Evolutionary conservation across 768 basidiomycete genomes (phyloP).

Genomic region (Mycena albidolilacea): DNA sequence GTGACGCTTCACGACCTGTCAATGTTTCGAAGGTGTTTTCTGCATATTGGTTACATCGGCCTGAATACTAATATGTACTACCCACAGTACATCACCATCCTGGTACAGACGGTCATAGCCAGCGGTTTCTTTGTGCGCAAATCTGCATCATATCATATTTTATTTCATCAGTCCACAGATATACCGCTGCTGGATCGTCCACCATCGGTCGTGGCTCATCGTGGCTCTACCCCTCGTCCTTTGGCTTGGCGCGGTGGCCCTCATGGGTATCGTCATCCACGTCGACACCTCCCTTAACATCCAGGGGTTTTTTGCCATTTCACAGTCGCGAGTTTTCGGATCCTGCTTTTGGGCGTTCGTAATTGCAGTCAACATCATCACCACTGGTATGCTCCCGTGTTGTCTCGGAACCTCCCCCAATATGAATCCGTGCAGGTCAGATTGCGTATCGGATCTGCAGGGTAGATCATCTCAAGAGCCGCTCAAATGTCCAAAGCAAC

Average conservation of each 20-base stretch:
- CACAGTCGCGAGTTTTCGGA: constrained; percentile 11
- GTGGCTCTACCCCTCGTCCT: constrained; percentile 18
- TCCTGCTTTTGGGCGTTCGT: constrained; percentile 33
- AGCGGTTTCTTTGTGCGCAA: constrained; percentile 34
- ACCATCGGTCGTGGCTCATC: constrained; percentile 21
- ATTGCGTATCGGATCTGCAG: constrained; percentile 26
- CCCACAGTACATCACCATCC: constrained; percentile 24
- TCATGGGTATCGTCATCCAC: constrained; percentile 32
- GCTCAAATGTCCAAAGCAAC: neutral
- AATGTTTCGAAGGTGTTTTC: constrained; percentile 23
- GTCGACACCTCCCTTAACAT: constrained; percentile 11
- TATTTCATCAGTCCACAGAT: constrained; percentile 15
- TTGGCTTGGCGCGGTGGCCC: constrained; percentile 27
- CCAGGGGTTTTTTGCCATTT: constrained; percentile 13
- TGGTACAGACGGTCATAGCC: constrained; percentile 23
- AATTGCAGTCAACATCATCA: constrained; percentile 30
- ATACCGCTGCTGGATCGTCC: constrained; percentile 37
- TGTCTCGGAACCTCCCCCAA: neutral
- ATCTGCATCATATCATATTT: neutral
- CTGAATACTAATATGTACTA: neutral
- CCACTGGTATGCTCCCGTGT: constrained; percentile 19
- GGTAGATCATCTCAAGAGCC: neutral
- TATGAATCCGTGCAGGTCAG: constrained; percentile 2
- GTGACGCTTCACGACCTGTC: constrained; percentile 17
- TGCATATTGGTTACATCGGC: neutral